Base-by-base conservation (phyloP, 768 basidiomycete genomes). In the Amanita muscaria region DNA sequence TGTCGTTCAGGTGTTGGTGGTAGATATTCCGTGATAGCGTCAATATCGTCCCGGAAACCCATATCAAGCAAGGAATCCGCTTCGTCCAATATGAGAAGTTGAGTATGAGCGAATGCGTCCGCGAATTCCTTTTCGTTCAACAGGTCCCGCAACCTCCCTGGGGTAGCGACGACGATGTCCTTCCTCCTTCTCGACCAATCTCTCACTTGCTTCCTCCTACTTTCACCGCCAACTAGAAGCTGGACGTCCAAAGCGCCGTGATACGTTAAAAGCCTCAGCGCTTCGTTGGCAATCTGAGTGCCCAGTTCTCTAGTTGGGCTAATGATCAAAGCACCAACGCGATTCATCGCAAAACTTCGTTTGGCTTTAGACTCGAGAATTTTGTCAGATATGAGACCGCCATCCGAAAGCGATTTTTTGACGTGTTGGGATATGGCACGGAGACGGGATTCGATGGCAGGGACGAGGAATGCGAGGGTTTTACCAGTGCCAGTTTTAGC, bases 401-500 rank as follows among this genome's bases (percentile, higher is more conserved):
- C 27, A 29, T 12, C 69, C 41, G 53, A 44, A 12, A 65, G 62
- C 1, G 67, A 29, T 46, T 74, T 73, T 18, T 29, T 29, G 27
- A 29, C 12, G 27, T 29, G 27, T 4, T 64, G 62, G 4, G 76
- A 61, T n/a, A 91, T 60, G 7, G 73, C 63, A 45, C 74, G 73
- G 15, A 86, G 25, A 7, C 92, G 80, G 2, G 80, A 71, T 56
- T 92, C 87, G 49, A 92, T 73, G 5, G 86, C 88, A 8, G 89
- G 89, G 18, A 93, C 72, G 42, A 94, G 76, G 68, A 91, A 94
- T 0, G 79, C 88, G 29, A 90, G 64, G 0, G 89, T 92, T 64
- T 93, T 93, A 24, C 88, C 89, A 0, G 89, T 89, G 23, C 90
- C 88, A 0, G 89, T 90, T 58, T 80, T 84, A 4, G 89, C 86